These are phyloP conservation scores for Phytophthora pini DNA, from an alignment of 352 stramenopile species.

Conservation along the genomic window DNA sequence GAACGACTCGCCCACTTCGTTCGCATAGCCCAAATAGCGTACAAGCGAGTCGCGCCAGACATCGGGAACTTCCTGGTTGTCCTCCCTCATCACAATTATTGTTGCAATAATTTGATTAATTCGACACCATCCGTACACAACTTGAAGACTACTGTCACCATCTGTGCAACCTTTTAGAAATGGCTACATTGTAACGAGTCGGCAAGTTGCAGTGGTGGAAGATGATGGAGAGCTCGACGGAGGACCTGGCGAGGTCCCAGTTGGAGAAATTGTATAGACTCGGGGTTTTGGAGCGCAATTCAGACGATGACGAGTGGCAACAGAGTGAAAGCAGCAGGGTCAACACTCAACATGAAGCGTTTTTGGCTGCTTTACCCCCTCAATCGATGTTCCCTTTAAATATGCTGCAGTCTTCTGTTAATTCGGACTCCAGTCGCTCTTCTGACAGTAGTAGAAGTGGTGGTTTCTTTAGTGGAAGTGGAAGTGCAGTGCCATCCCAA, in stretches of 20 bases:
- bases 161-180: constrained; percentile 26
- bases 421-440: constrained; percentile 6
- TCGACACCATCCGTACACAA: neutral
- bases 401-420: neutral
- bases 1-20: constrained; percentile 91
- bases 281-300: constrained; percentile 49
- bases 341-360: constrained; percentile 16
- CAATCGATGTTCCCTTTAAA: constrained; percentile 13
- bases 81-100: too few species aligned
- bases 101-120: constrained; percentile 7
- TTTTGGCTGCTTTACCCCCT: constrained; percentile 34
- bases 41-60: constrained; percentile 89
- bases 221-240: constrained; percentile 25
- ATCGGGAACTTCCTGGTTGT: constrained; percentile 37
- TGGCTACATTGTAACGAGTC: constrained; percentile 26
- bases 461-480: constrained; percentile 2
- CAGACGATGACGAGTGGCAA: constrained; percentile 25
- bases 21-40: constrained; percentile 90
- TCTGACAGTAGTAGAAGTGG: constrained; percentile 13
- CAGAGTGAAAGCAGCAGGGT: constrained; percentile 19
- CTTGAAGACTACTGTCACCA: neutral
- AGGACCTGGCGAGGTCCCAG: constrained; percentile 52
- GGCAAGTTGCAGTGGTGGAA: neutral
- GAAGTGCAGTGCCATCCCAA: neutral
- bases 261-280: constrained; percentile 58